These are phyloP conservation scores for Pneumocystis jirovecii DNA, from an alignment of 1,139 yeast species.

Conservation along the genomic window DNA sequence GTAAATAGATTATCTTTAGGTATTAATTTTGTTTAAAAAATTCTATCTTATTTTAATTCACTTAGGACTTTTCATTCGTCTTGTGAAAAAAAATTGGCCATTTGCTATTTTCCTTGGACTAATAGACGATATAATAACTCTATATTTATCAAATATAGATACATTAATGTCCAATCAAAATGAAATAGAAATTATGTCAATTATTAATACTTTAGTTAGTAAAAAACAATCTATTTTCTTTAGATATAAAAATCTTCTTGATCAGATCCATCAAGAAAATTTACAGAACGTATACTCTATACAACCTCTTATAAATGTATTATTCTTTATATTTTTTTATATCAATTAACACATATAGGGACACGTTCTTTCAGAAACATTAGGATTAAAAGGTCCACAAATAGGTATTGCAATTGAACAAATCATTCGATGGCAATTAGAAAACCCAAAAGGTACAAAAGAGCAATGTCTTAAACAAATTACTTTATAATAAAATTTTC, in stretches of 20 bases:
- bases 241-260: slow-evolving; percentile 4
- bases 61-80: slow-evolving; percentile 45
- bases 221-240: not conserved
- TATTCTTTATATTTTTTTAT: not conserved
- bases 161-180: not conserved
- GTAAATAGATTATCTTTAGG: not conserved
- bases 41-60: slow-evolving; percentile 32
- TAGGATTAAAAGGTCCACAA: slow-evolving; percentile 13
- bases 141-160: not conserved
- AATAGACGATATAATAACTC: not conserved
- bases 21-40: not conserved
- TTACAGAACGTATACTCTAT: slow-evolving; percentile 23
- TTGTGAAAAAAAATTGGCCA: slow-evolving; percentile 39
- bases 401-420: slow-evolving; percentile 27
- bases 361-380: slow-evolving; percentile 10
- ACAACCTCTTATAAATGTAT: slow-evolving; percentile 23
- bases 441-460: slow-evolving; percentile 19
- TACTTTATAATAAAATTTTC: not conserved
- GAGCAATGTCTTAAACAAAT: slow-evolving; percentile 3
- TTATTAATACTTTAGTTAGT: not conserved
- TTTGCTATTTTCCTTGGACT: slow-evolving; percentile 24
- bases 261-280: slow-evolving; percentile 8
- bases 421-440: slow-evolving; percentile 32
- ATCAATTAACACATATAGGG: slow-evolving; percentile 10
- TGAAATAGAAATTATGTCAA: not conserved